phyloP scores from a whole-genome alignment of 371 early-diverging fungal genomes.

The Nematocida displodere region DNA sequence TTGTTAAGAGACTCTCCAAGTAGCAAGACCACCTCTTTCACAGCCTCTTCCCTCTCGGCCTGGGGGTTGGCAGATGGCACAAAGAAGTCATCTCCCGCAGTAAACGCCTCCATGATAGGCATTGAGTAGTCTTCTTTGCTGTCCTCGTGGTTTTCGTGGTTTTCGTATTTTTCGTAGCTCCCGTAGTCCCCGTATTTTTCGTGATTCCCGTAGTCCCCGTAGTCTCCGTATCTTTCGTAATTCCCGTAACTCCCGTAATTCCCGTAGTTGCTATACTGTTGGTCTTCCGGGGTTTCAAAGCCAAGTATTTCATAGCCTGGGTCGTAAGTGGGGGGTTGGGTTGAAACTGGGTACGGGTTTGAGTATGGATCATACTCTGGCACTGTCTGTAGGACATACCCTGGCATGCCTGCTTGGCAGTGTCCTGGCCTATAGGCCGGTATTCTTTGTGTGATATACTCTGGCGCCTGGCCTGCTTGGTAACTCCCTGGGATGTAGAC shows the following conservation, averaged over 20 bases:
- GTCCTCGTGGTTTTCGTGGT: background rate
- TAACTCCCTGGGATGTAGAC: too few species aligned
- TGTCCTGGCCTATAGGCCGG: too few species aligned
- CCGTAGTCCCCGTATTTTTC: background rate
- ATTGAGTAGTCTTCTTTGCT: background rate
- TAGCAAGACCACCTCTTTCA: too few species aligned
- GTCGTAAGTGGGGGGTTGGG: too few species aligned
- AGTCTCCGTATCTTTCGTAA: background rate
- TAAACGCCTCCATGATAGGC: background rate
- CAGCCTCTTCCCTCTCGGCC: background rate
- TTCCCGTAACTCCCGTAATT: background rate
- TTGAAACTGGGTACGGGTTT: too few species aligned
- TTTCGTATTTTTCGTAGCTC: background rate
- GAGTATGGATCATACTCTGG: too few species aligned
- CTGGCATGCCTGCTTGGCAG: too few species aligned
- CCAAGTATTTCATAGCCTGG: too few species aligned
- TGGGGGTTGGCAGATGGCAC: background rate
- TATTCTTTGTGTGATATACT: too few species aligned
- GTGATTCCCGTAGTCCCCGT: background rate
- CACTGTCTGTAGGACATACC: too few species aligned
- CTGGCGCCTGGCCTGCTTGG: too few species aligned
- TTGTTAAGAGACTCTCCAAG: background rate
- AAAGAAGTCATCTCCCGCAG: too few species aligned
- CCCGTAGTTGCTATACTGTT: background rate
- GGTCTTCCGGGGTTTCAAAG: background rate